Conservation (phyloP, 352 stramenopile genomes). For the Phytopythium montanum region DNA sequence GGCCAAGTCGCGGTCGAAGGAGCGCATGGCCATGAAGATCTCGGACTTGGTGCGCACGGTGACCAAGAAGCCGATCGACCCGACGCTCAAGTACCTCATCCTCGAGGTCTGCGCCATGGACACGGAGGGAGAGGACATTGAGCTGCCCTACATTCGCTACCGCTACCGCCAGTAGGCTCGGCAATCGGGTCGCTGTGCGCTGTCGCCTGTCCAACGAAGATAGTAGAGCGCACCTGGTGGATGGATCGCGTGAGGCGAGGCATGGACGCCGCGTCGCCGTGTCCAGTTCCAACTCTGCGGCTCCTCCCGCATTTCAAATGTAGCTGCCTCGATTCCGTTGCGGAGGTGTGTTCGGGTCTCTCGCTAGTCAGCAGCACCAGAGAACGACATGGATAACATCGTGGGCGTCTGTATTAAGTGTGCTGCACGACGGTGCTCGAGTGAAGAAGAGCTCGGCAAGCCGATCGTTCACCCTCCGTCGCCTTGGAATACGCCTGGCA, state of each 20-base stretch:
- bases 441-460: not conserved
- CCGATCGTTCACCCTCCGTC: not conserved
- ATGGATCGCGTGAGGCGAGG: too few relatives aligned
- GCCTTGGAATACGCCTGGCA: not conserved
- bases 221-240: too few relatives aligned
- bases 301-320: too few relatives aligned
- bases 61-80: conserved; percentile 94
- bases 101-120: conserved; percentile 97
- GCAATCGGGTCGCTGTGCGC: too few relatives aligned
- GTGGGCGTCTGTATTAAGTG: too few relatives aligned
- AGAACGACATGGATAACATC: too few relatives aligned
- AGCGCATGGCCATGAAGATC: conserved; percentile 97
- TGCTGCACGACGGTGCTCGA: not conserved
- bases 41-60: conserved; percentile 94
- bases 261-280: too few relatives aligned
- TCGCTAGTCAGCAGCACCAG: too few relatives aligned
- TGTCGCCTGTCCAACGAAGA: too few relatives aligned
- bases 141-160: conserved; percentile 94
- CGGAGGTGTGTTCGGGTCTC: too few relatives aligned
- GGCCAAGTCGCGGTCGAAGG: conserved; percentile 83
- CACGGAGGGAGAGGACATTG: conserved; percentile 93
- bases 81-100: conserved; percentile 95
- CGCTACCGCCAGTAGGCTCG: conserved; percentile 51
- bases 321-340: too few relatives aligned
- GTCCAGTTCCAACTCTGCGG: too few relatives aligned